A percentile compares a stretch with the other conserved stretches of the same genome.
These are phyloP conservation scores for Melocanna baccifera DNA, from an alignment of 176 grass and related monocot genomes.

Conservation along the genomic window DNA sequence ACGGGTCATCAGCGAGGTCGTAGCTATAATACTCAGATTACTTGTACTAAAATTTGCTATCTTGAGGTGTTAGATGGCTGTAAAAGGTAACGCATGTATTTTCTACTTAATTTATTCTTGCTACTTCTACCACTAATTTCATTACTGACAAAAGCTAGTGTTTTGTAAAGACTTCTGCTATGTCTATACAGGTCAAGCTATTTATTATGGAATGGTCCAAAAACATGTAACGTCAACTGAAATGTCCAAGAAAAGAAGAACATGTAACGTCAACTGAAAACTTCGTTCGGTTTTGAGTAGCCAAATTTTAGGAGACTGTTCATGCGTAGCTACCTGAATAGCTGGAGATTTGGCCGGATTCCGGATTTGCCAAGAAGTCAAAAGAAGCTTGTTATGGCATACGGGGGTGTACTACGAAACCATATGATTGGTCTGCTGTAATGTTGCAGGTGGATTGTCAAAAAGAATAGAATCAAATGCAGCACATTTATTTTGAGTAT, in stretches of 20 bases:
- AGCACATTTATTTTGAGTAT: neutral
- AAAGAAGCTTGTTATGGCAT: constrained; percentile 35
- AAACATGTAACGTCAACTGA: neutral
- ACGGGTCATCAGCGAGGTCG: neutral
- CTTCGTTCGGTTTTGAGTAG: constrained; percentile 12
- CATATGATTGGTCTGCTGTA: constrained; percentile 20
- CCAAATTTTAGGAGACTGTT: constrained; percentile 33
- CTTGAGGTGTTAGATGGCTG: neutral
- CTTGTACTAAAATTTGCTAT: neutral
- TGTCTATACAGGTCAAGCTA: neutral
- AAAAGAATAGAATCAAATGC: neutral
- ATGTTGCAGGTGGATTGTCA: constrained; percentile 7
- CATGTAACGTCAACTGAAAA: constrained; percentile 31
- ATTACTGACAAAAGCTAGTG: constrained; percentile 4
- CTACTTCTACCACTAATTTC: neutral
- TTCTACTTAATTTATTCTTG: neutral
- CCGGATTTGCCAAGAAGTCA: constrained; percentile 29
- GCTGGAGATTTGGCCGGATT: constrained; percentile 21
- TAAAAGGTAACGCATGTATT: neutral
- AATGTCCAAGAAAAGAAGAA: constrained; percentile 6
- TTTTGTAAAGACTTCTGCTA: neutral
- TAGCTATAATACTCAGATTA: neutral
- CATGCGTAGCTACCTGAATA: neutral
- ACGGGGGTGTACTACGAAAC: neutral
- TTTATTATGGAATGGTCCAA: neutral